Evolutionary conservation across 1,139 yeast species (phyloP), one percentile per base, ranked within the genome.

Genomic region (Blastobotrys ciferrii): DNA sequence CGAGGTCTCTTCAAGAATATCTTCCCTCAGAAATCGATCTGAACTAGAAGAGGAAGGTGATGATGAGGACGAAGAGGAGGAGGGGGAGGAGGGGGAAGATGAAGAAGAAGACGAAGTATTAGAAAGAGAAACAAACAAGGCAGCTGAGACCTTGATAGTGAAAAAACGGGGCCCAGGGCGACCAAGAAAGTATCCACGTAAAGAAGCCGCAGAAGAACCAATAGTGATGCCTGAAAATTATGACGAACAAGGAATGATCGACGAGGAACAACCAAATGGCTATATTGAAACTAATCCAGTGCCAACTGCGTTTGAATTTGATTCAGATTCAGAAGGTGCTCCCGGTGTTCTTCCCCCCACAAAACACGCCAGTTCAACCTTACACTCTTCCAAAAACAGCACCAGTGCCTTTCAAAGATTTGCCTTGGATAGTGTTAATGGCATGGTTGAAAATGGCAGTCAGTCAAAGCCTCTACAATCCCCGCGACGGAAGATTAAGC

Each of bases 161-260:
- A 23, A 23, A 19, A 42, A 42, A 31, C 45, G 45, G 5, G 45
- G 45, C 7, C 20, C 38, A 18, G 45, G 45, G 11, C 11, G 45
- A n/a, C 45, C 45, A 2, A 32, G 45, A 17, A 41, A 41, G 36
- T 13, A 30, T 12, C 44, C 44, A 23, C 28, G 28, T 5, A 23
- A 23, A 23, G 28, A 23, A 23, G 28, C 9, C 9, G n/a, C n/a
- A n/a, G n/a, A n/a, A n/a, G n/a, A n/a, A n/a, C n/a, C n/a, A n/a
- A n/a, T n/a, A n/a, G n/a, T n/a, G n/a, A n/a, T n/a, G n/a, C n/a
- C n/a, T n/a, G n/a, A n/a, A n/a, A n/a, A n/a, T n/a, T n/a, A n/a
- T n/a, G n/a, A n/a, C n/a, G n/a, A n/a, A n/a, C n/a, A n/a, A n/a
- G n/a, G n/a, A n/a, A n/a, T n/a, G n/a, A n/a, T n/a, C n/a, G n/a